A percentile compares a stretch with the other conserved stretches of the same genome.
Conservation (phyloP, 331 rosid genomes). For the Rhamnella rubrinervis region DNA sequence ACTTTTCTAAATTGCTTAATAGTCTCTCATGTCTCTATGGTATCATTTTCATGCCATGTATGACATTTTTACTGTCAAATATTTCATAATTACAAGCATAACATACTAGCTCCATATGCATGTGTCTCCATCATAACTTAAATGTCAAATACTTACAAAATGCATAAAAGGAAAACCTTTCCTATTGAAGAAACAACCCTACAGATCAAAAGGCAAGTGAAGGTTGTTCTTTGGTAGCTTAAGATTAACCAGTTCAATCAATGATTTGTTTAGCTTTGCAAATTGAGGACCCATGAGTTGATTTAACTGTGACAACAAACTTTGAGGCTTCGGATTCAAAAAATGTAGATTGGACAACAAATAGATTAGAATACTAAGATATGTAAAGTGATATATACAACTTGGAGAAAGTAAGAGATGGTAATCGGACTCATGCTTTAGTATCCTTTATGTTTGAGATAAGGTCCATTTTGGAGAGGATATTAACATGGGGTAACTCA, state of each 20-base stretch:
- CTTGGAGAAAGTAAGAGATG: neutral
- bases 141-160: too few species aligned
- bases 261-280: conserved; percentile 82
- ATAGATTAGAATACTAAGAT: conserved; percentile 1
- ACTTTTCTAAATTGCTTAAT: too few species aligned
- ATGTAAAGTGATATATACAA: neutral
- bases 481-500: conserved; percentile 87
- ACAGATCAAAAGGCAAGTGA: neutral
- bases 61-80: too few species aligned
- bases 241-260: conserved; percentile 66
- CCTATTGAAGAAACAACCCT: neutral
- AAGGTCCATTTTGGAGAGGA: conserved; percentile 96
- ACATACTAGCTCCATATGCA: too few species aligned
- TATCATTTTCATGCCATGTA: too few species aligned
- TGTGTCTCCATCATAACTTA: too few species aligned
- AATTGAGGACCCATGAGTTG: conserved; percentile 80
- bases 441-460: conserved; percentile 70
- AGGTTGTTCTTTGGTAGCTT: neutral
- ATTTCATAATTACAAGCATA: too few species aligned
- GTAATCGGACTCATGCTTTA: conserved; percentile 50
- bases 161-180: too few species aligned
- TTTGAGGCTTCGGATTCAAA: conserved; percentile 75
- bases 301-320: conserved; percentile 77
- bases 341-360: conserved; percentile 33
- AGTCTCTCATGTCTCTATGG: too few species aligned